phyloP scores from a whole-genome alignment of 345 rosid genomes.

The Corchorus olitorius region DNA sequence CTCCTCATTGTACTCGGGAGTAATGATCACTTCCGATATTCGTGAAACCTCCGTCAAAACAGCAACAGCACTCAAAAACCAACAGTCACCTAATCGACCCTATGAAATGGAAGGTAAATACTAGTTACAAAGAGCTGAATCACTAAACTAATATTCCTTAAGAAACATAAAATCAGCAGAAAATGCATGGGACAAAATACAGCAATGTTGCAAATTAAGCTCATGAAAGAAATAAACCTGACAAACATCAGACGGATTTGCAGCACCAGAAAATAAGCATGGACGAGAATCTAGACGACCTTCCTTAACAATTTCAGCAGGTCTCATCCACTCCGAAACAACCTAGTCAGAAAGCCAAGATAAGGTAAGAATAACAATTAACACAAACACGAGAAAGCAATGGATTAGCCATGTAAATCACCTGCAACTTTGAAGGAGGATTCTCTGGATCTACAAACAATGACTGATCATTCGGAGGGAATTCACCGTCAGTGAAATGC shows the following conservation, averaged over 20 bases:
- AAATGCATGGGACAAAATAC: constrained; percentile 10
- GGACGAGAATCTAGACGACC: constrained; percentile 58
- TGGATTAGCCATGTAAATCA: constrained; percentile 29
- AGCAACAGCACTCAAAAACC: constrained; percentile 99
- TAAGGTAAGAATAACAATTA: constrained; percentile 27
- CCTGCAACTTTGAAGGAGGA: constrained; percentile 93
- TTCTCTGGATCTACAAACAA: constrained; percentile 78
- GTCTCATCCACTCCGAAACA: constrained; percentile 98
- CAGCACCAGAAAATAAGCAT: constrained; percentile 89
- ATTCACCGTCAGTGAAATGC: constrained; percentile 94
- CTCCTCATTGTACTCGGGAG: constrained; percentile 96
- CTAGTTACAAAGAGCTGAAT: constrained; percentile 17
- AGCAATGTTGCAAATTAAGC: constrained; percentile 17
- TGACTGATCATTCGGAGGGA: constrained; percentile 95
- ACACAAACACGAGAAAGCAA: constrained; percentile 1
- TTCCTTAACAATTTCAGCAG: constrained; percentile 78
- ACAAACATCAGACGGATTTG: constrained; percentile 98
- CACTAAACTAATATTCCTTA: constrained; percentile 16
- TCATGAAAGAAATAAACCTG: constrained; percentile 60
- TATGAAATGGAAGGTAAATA: constrained; percentile 33
- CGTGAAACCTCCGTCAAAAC: constrained; percentile 91
- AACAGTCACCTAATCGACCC: constrained; percentile 99
- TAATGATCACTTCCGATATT: constrained; percentile 94
- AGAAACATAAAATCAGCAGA: constrained; percentile 18
- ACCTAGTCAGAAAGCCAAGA: constrained; percentile 52